Evolutionary conservation across 2,329 filamentous ascomycete genomes (phyloP).

Genomic region (Clonostachys solani): DNA sequence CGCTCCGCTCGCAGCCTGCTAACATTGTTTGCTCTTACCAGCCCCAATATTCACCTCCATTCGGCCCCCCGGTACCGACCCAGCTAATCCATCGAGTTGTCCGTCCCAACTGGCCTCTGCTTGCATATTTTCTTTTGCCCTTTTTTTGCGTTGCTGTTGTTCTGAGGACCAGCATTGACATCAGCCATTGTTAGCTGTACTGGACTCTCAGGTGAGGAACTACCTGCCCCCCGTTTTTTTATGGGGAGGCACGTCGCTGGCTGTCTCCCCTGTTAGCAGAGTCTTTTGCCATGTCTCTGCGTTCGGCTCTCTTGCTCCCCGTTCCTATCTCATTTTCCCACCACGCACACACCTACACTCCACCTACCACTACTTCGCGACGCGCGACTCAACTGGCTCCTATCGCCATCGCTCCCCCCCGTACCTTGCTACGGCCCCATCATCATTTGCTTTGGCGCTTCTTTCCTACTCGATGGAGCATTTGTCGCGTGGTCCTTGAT

Average conservation of each 20-base stretch:
- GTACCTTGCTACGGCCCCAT: constrained; percentile 42
- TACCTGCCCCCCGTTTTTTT: background rate
- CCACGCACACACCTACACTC: constrained; percentile 14
- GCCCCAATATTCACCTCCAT: too few relatives aligned
- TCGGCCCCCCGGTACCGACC: too few relatives aligned
- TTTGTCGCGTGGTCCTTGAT: constrained; percentile 30
- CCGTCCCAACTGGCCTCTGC: too few relatives aligned
- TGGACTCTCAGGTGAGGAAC: background rate
- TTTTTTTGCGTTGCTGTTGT: too few relatives aligned
- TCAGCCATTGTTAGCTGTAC: too few relatives aligned
- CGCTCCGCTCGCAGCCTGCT: too few relatives aligned
- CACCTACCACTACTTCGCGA: constrained; percentile 34
- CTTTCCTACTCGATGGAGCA: constrained; percentile 29
- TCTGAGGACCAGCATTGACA: too few relatives aligned
- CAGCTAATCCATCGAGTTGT: too few relatives aligned
- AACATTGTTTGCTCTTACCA: too few relatives aligned
- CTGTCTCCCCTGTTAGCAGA: background rate
- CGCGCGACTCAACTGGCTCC: constrained; percentile 27
- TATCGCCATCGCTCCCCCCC: constrained; percentile 25
- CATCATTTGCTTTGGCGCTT: constrained; percentile 28
- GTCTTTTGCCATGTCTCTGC: background rate
- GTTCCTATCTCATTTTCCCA: constrained; percentile 6
- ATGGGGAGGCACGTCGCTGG: background rate
- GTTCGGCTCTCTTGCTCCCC: background rate
- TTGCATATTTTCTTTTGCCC: too few relatives aligned